Percentiles rank a stretch among this genome's conserved stretches.
Evolutionary conservation across 1,139 yeast genomes (phyloP).

Genomic region (Waltiozyma sp.): DNA sequence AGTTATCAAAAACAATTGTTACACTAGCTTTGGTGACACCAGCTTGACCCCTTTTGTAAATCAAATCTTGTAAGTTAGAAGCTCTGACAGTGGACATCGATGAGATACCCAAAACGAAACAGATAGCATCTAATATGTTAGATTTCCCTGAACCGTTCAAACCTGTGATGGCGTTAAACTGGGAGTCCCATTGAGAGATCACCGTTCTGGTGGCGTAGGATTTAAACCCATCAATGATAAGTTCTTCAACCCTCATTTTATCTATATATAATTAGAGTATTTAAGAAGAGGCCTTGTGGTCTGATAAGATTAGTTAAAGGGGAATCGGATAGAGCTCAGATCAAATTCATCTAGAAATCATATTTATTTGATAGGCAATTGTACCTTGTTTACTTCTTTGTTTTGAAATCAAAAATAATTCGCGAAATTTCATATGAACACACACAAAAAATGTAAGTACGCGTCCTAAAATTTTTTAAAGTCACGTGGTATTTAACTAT

Average conservation of each 20-base stretch:
- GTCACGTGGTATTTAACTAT: no score
- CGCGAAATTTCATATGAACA: no score
- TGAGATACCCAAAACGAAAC: conserved; percentile 95
- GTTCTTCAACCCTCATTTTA: conserved; percentile 83
- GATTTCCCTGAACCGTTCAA: conserved; percentile 96
- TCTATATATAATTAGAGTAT: no score
- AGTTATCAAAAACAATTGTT: conserved; percentile 86
- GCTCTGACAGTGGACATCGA: conserved; percentile 93
- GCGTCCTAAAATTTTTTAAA: no score
- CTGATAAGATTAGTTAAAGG: no score
- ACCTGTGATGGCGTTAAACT: conserved; percentile 96
- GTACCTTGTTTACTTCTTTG: no score
- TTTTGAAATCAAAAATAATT: neutral
- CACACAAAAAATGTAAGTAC: no score
- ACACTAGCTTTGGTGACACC: conserved; percentile 97
- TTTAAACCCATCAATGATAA: conserved; percentile 95
- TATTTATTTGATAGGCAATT: no score
- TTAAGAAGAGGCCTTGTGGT: neutral
- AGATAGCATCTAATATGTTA: conserved; percentile 89
- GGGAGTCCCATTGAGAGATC: conserved; percentile 89
- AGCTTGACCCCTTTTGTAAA: conserved; percentile 95
- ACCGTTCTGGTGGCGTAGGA: conserved; percentile 97
- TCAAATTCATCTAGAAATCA: no score
- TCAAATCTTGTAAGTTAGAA: conserved; percentile 82
- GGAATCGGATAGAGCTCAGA: no score